Percentiles rank a stretch among this genome's conserved stretches.
Conservation (phyloP, 495 filamentous ascomycete species). For the Thozetella sp. region DNA sequence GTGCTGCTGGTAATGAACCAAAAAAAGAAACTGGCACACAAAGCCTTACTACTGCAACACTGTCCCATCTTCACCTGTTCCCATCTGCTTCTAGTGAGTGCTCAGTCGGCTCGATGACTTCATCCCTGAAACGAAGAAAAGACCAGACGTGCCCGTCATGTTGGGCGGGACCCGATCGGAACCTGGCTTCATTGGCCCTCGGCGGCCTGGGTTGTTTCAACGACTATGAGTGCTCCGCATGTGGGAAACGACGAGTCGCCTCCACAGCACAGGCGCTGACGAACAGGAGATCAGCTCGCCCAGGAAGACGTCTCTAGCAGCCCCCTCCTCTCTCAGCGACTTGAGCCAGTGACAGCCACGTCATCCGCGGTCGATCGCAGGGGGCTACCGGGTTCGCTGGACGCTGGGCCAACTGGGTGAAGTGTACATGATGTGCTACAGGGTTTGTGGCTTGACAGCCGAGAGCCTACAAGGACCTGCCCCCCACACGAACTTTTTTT, state of each 20-base stretch:
- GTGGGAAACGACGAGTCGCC: background rate
- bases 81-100: too few species aligned
- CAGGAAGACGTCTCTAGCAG: background rate
- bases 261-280: background rate
- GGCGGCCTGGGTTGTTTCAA: background rate
- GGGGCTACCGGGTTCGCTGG: background rate
- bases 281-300: background rate
- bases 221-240: background rate
- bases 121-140: background rate
- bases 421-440: slow-evolving; percentile 3
- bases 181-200: background rate
- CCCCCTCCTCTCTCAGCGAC: background rate
- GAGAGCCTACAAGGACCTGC: background rate
- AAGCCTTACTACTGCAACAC: too few species aligned
- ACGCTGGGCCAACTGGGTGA: background rate
- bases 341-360: background rate
- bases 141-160: background rate
- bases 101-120: background rate
- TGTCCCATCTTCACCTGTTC: background rate
- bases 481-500: background rate
- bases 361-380: background rate
- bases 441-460: slow-evolving; percentile 2
- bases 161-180: background rate
- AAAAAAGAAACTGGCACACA: background rate
- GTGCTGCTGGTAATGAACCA: background rate